Base-by-base conservation (phyloP, 2,329 filamentous ascomycete genomes). In the Cladorrhinum sp. region DNA sequence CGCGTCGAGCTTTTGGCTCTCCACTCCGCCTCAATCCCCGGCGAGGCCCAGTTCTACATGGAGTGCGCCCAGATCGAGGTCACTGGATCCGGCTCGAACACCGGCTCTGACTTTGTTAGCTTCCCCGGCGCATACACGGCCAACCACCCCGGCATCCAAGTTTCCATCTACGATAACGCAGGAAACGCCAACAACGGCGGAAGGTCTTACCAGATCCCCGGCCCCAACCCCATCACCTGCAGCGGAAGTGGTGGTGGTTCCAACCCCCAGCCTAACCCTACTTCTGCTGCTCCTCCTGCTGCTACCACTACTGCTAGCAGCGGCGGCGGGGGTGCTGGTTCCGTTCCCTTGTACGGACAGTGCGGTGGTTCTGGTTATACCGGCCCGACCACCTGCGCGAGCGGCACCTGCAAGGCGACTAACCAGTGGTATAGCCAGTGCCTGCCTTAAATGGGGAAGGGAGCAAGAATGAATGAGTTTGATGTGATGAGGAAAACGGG, bases 1-100 rank as follows among this genome's bases (percentile, higher is more conserved):
- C 73, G 76, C 22, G 75, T 74, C 38, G 76, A 78, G 69, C 68
- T 76, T 38, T 67, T 78, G 27, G 75, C 71, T 10, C 70, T 78
- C 13, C 76, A 78, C 66, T 69, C 67, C 13, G 75, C 75, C n/a
- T 67, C 68, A 27, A 50, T 32, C n/a, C 57, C 67, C 29, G 69
- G 70, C n/a, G 69, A 67, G 50, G 74, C 75, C 8, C 74, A 76
- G 66, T 76, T 76, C 68, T 76, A 76, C 64, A 72, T 49, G 36
- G 53, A 56, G 53, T 56, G 53, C 38, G 53, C 53, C 23, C 53
- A 56, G 23, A 59, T 73, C 69, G 63, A 65, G 25, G 54, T 69
- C 29, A 68, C 67, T 6, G 67, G 67, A 51, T 65, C 63, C 7
- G 76, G 75, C 6, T 70, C 56, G 23, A 69, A 65, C 60, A 58